phyloP scores from a whole-genome alignment of 2,329 filamentous ascomycete genomes.

The Sclerotinia borealis region DNA sequence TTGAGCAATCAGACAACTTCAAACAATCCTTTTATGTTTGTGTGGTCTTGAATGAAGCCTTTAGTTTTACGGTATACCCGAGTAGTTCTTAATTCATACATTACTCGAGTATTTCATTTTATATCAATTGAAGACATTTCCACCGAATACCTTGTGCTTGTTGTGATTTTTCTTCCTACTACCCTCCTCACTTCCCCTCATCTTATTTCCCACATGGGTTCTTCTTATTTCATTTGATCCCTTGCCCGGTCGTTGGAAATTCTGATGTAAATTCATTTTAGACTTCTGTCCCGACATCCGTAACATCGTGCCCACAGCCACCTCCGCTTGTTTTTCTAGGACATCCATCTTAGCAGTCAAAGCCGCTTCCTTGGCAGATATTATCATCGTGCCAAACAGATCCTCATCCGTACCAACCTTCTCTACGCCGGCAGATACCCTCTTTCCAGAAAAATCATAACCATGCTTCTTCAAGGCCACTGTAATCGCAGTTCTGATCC shows the following conservation, averaged over 20 bases:
- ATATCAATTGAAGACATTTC: neutral
- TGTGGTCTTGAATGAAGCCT: too few species aligned
- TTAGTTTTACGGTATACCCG: too few species aligned
- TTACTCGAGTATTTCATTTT: neutral
- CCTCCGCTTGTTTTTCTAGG: constrained; percentile 27
- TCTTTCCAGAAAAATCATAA: constrained; percentile 34
- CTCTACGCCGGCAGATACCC: constrained; percentile 10
- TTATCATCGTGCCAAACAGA: constrained; percentile 35
- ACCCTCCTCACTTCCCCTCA: neutral
- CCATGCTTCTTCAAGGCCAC: constrained; percentile 41
- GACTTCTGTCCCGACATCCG: neutral
- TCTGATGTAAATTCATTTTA: neutral
- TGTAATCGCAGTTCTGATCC: constrained; percentile 39
- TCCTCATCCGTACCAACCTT: constrained; percentile 27
- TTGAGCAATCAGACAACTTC: too few species aligned
- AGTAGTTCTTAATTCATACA: too few species aligned
- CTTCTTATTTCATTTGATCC: neutral
- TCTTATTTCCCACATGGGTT: too few species aligned
- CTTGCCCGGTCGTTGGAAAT: neutral
- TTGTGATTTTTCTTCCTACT: neutral
- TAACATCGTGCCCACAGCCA: constrained; percentile 12
- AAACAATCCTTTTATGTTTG: too few species aligned
- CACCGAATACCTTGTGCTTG: neutral
- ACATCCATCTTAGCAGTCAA: constrained; percentile 23
- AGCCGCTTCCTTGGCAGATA: constrained; percentile 25